phyloP scores from a whole-genome alignment of 352 stramenopile genomes.

The Globisporangium camurandrum region DNA sequence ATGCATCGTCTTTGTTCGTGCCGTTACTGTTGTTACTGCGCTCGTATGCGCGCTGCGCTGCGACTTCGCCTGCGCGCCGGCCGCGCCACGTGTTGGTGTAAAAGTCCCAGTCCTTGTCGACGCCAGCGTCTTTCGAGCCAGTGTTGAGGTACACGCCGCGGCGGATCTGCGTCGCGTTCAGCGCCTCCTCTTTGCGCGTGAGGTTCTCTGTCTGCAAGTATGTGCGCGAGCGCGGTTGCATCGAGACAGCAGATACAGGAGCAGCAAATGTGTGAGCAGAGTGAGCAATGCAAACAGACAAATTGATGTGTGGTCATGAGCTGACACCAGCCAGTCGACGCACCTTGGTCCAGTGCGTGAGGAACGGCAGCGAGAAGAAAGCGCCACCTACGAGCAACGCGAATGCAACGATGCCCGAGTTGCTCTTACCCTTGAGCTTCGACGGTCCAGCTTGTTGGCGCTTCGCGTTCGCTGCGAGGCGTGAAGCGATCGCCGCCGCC shows the following conservation, averaged over 20 bases:
- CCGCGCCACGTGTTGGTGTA: conserved; percentile 55
- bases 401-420: conserved; percentile 33
- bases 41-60: conserved; percentile 10
- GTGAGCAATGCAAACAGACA: background rate
- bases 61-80: conserved; percentile 26
- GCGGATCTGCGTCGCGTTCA: conserved; percentile 69
- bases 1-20: conserved; percentile 3
- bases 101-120: conserved; percentile 80
- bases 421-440: conserved; percentile 16
- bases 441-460: conserved; percentile 2
- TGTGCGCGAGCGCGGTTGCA: background rate
- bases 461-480: conserved; percentile 1
- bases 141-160: conserved; percentile 79
- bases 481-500: conserved; percentile 1
- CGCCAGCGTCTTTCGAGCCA: conserved; percentile 64
- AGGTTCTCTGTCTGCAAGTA: conserved; percentile 40
- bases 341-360: conserved; percentile 65
- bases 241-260: no score
- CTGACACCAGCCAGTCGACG: no score
- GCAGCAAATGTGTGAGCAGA: background rate
- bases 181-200: conserved; percentile 42
- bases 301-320: background rate
- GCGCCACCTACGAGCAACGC: conserved; percentile 35
- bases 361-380: conserved; percentile 72
- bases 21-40: background rate